Evolutionary conservation across 768 basidiomycete species (phyloP).

Genomic region (Leccinum arenicola): DNA sequence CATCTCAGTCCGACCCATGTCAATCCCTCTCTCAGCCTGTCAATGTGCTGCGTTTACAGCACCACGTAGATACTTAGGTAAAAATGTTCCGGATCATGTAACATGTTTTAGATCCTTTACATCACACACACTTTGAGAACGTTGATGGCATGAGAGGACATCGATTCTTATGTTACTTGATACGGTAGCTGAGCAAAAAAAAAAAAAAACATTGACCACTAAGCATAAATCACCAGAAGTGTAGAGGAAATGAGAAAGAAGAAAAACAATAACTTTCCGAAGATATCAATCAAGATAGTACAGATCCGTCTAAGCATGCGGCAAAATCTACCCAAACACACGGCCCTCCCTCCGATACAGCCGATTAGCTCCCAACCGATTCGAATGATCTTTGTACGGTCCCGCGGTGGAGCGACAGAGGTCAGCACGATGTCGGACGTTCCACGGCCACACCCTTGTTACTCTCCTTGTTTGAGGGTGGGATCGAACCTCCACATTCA

Average conservation of each 20-base stretch:
- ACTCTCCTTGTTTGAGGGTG: not conserved
- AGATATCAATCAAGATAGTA: not conserved
- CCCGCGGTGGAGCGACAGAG: not conserved
- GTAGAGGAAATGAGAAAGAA: no score
- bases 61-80: no score
- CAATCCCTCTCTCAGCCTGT: no score
- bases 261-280: no score
- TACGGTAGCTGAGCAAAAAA: not conserved
- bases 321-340: not conserved
- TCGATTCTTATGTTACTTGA: not conserved
- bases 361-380: not conserved
- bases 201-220: no score
- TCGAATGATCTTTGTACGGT: not conserved
- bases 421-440: not conserved
- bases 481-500: constrained; percentile 1
- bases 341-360: not conserved
- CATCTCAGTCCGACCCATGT: no score
- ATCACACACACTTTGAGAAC: not conserved
- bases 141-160: not conserved
- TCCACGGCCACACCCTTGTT: not conserved
- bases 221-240: no score
- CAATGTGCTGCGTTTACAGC: no score
- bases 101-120: not conserved
- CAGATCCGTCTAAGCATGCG: not conserved
- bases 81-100: not conserved